Conservation (phyloP, 2,329 filamentous ascomycete species). For the Lasiodiplodia sp. region DNA sequence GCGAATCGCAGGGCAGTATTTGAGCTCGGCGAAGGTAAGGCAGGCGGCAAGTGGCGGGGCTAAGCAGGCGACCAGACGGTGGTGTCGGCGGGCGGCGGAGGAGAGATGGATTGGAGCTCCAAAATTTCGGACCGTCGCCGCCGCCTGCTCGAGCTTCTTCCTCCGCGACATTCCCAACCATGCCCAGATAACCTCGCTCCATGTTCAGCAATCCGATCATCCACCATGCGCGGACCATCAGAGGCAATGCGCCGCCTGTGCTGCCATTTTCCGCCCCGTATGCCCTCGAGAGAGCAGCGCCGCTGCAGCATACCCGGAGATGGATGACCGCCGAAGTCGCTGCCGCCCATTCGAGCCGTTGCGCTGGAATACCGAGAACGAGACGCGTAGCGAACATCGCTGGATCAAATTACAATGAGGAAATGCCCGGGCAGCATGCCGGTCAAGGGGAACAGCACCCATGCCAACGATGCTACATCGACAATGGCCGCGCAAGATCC, state of each 20-base stretch:
- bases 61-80: neutral
- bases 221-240: constrained; percentile 24
- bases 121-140: constrained; percentile 29
- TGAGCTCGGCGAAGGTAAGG: neutral
- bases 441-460: neutral
- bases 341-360: neutral
- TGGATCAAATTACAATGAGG: neutral
- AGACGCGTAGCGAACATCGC: neutral
- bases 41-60: neutral
- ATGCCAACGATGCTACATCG: neutral
- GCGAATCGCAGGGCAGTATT: neutral
- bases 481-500: neutral
- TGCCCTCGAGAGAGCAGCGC: constrained; percentile 40
- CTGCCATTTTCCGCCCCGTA: constrained; percentile 51
- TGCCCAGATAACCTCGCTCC: constrained; percentile 24
- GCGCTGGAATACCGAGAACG: neutral
- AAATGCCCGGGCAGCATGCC: neutral
- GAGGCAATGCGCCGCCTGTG: constrained; percentile 34
- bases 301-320: neutral
- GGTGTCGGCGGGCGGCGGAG: constrained; percentile 18
- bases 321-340: constrained; percentile 22
- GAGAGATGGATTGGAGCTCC: constrained; percentile 14
- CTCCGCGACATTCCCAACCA: constrained; percentile 7
- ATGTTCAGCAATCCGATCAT: constrained; percentile 20
- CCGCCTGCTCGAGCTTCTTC: constrained; percentile 11